Conservation (phyloP, 805 yeast genomes). For the Yamadazyma phyllophila region DNA sequence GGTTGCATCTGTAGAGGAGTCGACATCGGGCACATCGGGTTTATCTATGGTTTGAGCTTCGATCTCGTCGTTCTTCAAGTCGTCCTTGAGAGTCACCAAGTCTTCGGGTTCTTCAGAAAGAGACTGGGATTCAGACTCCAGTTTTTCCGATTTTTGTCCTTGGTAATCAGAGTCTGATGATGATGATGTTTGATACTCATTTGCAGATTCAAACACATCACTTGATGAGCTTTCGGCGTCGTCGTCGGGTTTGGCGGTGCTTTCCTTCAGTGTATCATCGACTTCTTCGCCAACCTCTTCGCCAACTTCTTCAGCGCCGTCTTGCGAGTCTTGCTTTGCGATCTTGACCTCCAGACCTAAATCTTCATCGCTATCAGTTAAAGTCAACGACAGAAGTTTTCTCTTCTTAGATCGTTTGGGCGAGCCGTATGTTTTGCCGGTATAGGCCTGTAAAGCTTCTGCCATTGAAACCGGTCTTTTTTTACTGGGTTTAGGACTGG, state of each 20-base stretch:
- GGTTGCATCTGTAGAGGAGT: slow-evolving; percentile 15
- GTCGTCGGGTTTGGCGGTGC: not conserved
- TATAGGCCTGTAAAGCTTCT: slow-evolving; percentile 57
- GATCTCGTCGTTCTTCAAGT: slow-evolving; percentile 19
- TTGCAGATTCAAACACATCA: slow-evolving; percentile 12
- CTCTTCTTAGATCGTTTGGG: slow-evolving; percentile 35
- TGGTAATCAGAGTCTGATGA: slow-evolving; percentile 10
- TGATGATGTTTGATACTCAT: slow-evolving; percentile 7
- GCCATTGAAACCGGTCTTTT: slow-evolving; percentile 49
- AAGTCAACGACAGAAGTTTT: slow-evolving; percentile 20
- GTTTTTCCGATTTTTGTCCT: slow-evolving; percentile 1
- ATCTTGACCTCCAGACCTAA: slow-evolving; percentile 13
- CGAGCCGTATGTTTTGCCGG: slow-evolving; percentile 49
- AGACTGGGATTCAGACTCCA: slow-evolving; percentile 11
- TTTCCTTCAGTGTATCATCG: not conserved
- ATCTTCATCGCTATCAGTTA: slow-evolving; percentile 23
- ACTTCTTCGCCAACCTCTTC: slow-evolving; percentile 25
- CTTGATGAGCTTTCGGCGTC: slow-evolving; percentile 2
- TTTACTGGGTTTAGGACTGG: not conserved
- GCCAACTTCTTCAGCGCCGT: slow-evolving; percentile 21
- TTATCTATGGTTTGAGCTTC: slow-evolving; percentile 11
- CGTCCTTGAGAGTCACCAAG: slow-evolving; percentile 16
- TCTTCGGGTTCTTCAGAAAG: slow-evolving; percentile 17
- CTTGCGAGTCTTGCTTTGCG: not conserved
- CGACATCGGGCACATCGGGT: slow-evolving; percentile 7